These are phyloP conservation scores for Luvunga scandens DNA, from an alignment of 345 rosid genomes.

Conservation along the genomic window DNA sequence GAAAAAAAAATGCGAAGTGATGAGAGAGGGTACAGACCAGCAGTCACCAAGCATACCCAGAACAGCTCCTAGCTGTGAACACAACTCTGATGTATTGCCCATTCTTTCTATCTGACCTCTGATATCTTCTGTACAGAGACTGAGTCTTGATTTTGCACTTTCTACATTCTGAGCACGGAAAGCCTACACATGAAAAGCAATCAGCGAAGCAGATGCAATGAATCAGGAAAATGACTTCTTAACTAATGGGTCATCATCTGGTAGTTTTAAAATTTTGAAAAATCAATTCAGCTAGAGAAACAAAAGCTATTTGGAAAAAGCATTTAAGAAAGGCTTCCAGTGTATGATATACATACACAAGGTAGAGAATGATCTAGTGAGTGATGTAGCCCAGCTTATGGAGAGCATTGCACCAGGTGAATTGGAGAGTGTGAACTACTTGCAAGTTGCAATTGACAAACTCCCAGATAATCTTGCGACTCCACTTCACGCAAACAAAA, in stretches of 20 bases:
- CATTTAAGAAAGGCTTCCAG: background rate
- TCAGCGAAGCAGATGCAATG: conserved; percentile 11
- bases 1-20: background rate
- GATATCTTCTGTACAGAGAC: conserved; percentile 79
- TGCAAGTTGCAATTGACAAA: background rate
- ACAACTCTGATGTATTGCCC: conserved; percentile 79
- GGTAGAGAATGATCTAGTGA: background rate
- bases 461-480: background rate
- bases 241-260: background rate
- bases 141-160: conserved; percentile 91
- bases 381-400: background rate
- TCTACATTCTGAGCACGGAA: conserved; percentile 78
- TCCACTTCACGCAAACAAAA: background rate
- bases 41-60: conserved; percentile 99
- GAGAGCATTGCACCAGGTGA: background rate
- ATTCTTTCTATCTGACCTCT: conserved; percentile 60
- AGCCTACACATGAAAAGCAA: conserved; percentile 47
- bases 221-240: background rate
- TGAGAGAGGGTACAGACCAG: conserved; percentile 51
- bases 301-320: background rate
- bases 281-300: background rate
- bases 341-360: background rate
- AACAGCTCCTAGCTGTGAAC: conserved; percentile 99
- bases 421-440: background rate
- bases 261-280: background rate